These are phyloP conservation scores for Ricinus communis DNA, from an alignment of 345 rosid genomes.

Conservation along the genomic window DNA sequence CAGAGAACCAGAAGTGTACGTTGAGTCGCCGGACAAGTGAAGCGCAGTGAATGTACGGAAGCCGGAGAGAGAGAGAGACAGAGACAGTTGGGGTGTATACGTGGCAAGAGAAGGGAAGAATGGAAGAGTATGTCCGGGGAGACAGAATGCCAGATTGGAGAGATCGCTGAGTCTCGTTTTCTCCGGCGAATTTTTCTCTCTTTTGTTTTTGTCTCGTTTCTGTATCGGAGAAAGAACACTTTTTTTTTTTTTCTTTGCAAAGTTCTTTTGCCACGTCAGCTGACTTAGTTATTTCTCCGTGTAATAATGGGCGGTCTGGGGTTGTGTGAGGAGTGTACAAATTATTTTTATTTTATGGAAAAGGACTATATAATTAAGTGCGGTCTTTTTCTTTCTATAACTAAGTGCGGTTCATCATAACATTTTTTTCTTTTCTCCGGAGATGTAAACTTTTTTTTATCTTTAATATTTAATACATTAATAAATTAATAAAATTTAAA, in stretches of 20 bases:
- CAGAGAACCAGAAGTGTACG: neutral
- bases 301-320: no score
- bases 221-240: neutral
- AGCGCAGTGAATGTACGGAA: neutral
- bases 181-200: constrained; percentile 27
- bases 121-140: neutral
- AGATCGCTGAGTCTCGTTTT: constrained; percentile 25
- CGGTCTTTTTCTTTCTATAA: no score
- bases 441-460: no score
- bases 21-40: neutral
- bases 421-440: no score
- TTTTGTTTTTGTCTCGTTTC: neutral
- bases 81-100: neutral
- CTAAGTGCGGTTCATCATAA: no score
- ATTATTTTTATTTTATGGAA: no score
- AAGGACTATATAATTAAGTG: no score
- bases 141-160: neutral
- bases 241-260: neutral
- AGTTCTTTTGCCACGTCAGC: constrained; percentile 14
- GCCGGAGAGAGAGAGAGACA: constrained; percentile 1
- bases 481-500: no score
- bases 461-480: no score
- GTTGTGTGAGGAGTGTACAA: no score
- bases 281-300: neutral
- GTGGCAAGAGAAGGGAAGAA: neutral